Base-by-base conservation (phyloP, 2,329 filamentous ascomycete species). In the Teratosphaeria viscida region DNA sequence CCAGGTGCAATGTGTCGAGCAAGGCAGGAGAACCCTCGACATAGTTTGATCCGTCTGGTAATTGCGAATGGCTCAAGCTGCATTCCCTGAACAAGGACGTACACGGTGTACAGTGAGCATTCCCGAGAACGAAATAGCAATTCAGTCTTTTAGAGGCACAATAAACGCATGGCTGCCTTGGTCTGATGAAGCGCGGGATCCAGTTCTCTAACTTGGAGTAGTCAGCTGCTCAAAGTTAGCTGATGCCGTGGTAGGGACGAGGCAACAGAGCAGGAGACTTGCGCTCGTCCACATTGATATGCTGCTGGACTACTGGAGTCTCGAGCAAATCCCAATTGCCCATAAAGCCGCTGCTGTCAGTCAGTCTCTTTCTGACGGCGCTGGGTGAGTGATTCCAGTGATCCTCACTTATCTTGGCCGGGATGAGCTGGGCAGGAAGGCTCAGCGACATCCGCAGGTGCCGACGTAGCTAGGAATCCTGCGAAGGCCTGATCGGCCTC, bases 1-100 rank as follows among this genome's bases (percentile, higher is more conserved):
- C 77, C 1, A 73, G 65, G 59, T 78, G 77, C 72, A 80, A 71
- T 1, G 77, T 79, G 63, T 79, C 78, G 14, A 79, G 66, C 26
- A 75, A 72, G 23, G 73, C 75, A 52, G 72, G 58, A 61, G 64
- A 60, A 52, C 59, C 56, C 29, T 64, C 59, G 26, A 61, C 62
- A 52, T 69, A 65, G 57, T 70, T 68, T 39, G 61, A 64, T 2
- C 67, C 62, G 49, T 70, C 65, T 43, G 68, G 62, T 5, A 66
- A 67, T 47, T 67, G 60, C 16, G 66, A 66, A 23, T 74, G 71
- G 57, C 66, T 73, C 63, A 81, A 76, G 65, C 76, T 78, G 68
- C 78, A 81, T 23, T 76, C 73, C 14, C 78, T 71, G 67, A 79
- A 79, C 35, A 80, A 67, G 47, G 76, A 74, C 55, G 73, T 74